Percentiles rank a stretch among this genome's conserved stretches.
These are phyloP conservation scores for Calonectria honghensis DNA, from an alignment of 2,329 filamentous ascomycete genomes.

Conservation along the genomic window DNA sequence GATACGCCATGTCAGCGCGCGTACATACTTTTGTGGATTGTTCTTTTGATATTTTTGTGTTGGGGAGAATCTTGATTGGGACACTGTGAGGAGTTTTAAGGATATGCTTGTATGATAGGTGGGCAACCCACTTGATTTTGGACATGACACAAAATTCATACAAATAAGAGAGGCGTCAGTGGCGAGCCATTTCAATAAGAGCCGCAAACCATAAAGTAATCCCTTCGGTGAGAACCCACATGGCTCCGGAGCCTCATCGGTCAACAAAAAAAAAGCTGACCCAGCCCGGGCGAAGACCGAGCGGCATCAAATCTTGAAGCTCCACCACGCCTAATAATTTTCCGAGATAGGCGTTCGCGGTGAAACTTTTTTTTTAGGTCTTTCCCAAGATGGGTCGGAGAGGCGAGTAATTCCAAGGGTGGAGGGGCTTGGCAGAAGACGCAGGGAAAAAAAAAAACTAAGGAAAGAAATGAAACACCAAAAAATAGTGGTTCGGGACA, in stretches of 20 bases:
- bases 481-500: background rate
- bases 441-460: background rate
- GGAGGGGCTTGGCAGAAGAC: background rate
- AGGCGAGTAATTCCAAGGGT: slow-evolving; percentile 1
- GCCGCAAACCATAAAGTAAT: slow-evolving; percentile 38
- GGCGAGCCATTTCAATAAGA: slow-evolving; percentile 14
- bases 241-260: slow-evolving; percentile 56
- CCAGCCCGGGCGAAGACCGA: slow-evolving; percentile 27
- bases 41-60: slow-evolving; percentile 1
- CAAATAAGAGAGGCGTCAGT: slow-evolving; percentile 34
- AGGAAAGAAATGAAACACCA: background rate
- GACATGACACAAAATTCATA: slow-evolving; percentile 37
- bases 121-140: slow-evolving; percentile 17
- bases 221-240: slow-evolving; percentile 48
- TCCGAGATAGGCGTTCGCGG: slow-evolving; percentile 39
- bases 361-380: slow-evolving; percentile 26
- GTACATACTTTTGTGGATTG: slow-evolving; percentile 28
- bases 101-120: slow-evolving; percentile 30
- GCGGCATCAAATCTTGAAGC: slow-evolving; percentile 15
- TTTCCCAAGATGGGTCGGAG: background rate
- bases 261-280: slow-evolving; percentile 37
- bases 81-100: slow-evolving; percentile 26
- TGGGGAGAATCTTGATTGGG: slow-evolving; percentile 29
- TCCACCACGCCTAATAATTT: slow-evolving; percentile 36
- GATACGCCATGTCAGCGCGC: slow-evolving; percentile 35